Base-by-base conservation (phyloP, 2,329 filamentous ascomycete genomes). In the Penicillium polonicum region DNA sequence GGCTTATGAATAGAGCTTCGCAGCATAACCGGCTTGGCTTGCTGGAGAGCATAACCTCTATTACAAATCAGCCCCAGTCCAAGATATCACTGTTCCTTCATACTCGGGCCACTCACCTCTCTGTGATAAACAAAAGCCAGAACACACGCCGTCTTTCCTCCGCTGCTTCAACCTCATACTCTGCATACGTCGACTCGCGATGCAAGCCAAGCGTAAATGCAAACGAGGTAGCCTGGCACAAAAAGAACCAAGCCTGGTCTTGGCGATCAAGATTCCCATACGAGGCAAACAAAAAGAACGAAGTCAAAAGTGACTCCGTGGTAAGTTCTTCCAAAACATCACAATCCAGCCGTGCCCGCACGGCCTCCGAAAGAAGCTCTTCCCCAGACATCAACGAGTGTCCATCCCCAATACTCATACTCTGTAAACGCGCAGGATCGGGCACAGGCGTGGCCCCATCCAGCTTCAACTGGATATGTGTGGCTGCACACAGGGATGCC, bases 211-310 rank as follows among this genome's bases (percentile, higher is more conserved):
- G 65, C 1, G 74, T 73, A 51, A 78, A 76, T 6, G 73, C 74
- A 72, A 93, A 79, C 6, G 89, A 92, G 2, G 86, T 88, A 6
- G 88, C 88, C 73, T 94, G 90, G 27, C 89, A 85, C 10, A 93
- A 78, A 70, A 91, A 86, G 69, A 87, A 92, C 89, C 90, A 93
- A 1, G 89, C 89, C 71, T 87, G 86, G 61, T 89, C 86, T 70
- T 92, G 88, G 70, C 87, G 80, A 61, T 91, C 88, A 46, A 90
- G 77, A 38, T 85, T 87, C 60, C 88, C 88, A 70, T 88, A 85
- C 57, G 87, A 88, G 38, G 84, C 88, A 66, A 90, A 92, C 27
- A 93, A 72, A 71, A 93, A 92, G 73, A 90, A 91, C 53, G 88
- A 91, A n/a, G 88, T 91, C 58, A 87, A 85, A 12, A 79, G 69